Conservation (phyloP, 306 rosid species). For the Pueraria montana region DNA sequence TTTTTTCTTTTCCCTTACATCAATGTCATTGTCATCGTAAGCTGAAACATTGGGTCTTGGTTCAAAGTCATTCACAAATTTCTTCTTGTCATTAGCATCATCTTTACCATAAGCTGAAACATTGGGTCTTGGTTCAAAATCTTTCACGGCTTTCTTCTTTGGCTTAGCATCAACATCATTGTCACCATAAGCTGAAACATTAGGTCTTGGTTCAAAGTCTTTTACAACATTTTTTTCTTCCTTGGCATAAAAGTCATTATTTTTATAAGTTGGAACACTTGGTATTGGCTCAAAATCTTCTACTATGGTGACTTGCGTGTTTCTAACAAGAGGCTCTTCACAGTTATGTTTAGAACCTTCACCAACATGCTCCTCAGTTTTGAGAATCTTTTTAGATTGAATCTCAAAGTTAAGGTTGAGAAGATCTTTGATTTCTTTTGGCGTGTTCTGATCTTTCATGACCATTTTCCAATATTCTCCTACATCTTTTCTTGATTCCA, state of each 20-base stretch:
- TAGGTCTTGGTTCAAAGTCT: slow-evolving; percentile 38
- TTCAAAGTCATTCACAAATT: slow-evolving; percentile 1
- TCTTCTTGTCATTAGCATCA: not conserved
- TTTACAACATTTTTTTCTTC: not conserved
- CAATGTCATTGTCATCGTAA: not conserved
- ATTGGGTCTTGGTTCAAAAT: slow-evolving; percentile 31
- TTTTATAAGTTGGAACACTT: not conserved
- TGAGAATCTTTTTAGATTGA: slow-evolving; percentile 11
- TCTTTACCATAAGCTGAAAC: not conserved
- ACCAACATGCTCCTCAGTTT: not conserved
- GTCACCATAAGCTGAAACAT: not conserved
- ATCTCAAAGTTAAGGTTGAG: not conserved
- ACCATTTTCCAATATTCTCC: slow-evolving; percentile 43
- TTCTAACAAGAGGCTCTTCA: not conserved
- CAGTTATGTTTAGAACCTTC: not conserved
- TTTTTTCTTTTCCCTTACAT: not conserved
- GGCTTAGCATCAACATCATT: not conserved
- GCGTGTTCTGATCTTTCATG: slow-evolving; percentile 38
- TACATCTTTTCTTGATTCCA: slow-evolving; percentile 40
- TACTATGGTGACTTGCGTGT: not conserved
- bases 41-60: slow-evolving; percentile 38
- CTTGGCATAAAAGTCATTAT: not conserved
- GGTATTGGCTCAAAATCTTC: not conserved
- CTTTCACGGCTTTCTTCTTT: not conserved
- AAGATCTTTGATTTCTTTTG: slow-evolving; percentile 21